Evolutionary conservation across 2,329 filamentous ascomycete genomes (phyloP), one percentile per base, ranked within the genome.

Genomic region (Fusarium bulbicola): DNA sequence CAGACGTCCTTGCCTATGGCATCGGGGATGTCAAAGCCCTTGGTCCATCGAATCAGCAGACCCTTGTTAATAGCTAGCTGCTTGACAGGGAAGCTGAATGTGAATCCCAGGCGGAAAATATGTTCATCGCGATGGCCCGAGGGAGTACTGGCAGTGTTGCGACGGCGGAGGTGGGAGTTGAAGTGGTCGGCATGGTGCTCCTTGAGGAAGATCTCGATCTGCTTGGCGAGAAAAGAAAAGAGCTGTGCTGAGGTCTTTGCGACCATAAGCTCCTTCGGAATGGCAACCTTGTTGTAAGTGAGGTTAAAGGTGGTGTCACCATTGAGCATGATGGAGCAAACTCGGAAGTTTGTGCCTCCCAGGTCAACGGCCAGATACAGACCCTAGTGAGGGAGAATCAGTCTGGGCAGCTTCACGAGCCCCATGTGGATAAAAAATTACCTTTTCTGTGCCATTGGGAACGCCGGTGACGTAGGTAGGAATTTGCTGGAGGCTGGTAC

Each of bases 321-420:
- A 81, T 97, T 95, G 69, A 99, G 88, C 77, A 93, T 90, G 79
- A 99, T 93, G 47, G 95, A 98, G 86, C 96, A 99, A 79, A 99
- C 96, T 77, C 96, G 93, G 84, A 98, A 97, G 85, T 99, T 99
- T 74, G 96, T 99, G 78, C 96, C 96, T 71, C 96, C 96, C n/a
- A 99, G 89, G 80, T 99, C 96, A 74, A 99, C 95, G 43, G 96
- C 95, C 80, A 99, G 91, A 84, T 98, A 99, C 43, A 98, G 87
- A 53, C 96, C 96, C 94, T 97, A 77, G 26, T 52, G 66, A 54
- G 36, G 42, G 59, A 49, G 36, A n/a, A 42, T 66, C 54, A 59
- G 73, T 59, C 34, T 65, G 32, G 63, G 59, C 59, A 53, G 32
- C 50, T 47, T 30, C 26, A 57, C 42, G 34, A 40, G 36, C 34